Percentiles rank a stretch among this genome's conserved stretches.
Evolutionary conservation across 495 filamentous ascomycete species (phyloP).

Genomic region (Aspergillus biplanus): DNA sequence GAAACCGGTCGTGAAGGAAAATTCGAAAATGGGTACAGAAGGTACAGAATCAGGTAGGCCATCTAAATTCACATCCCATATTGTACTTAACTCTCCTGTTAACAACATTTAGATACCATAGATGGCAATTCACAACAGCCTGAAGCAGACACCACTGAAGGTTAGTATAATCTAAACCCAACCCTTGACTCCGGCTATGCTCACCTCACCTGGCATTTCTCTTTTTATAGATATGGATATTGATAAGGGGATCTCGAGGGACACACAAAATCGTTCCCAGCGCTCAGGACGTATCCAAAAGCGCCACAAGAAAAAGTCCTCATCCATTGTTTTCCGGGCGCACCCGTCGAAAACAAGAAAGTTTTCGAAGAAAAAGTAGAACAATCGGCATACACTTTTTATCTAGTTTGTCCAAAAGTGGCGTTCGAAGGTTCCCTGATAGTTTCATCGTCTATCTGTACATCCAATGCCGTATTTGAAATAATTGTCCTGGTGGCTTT

Average conservation of each 20-base stretch:
- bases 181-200: neutral
- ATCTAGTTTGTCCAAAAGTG: neutral
- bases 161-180: slow-evolving; percentile 21
- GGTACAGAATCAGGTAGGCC: slow-evolving; percentile 36
- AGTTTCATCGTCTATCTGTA: neutral
- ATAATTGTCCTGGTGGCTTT: no score
- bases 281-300: slow-evolving; percentile 43
- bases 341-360: slow-evolving; percentile 35
- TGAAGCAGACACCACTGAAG: slow-evolving; percentile 28
- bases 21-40: slow-evolving; percentile 20
- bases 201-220: slow-evolving; percentile 14
- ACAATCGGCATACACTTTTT: slow-evolving; percentile 11
- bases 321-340: slow-evolving; percentile 47
- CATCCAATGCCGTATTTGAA: no score
- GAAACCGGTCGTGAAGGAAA: slow-evolving; percentile 39
- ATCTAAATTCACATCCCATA: neutral
- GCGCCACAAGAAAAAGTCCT: slow-evolving; percentile 44
- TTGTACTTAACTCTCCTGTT: slow-evolving; percentile 5
- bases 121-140: slow-evolving; percentile 22
- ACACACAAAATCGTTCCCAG: slow-evolving; percentile 27
- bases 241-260: slow-evolving; percentile 23
- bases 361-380: slow-evolving; percentile 36
- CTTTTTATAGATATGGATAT: slow-evolving; percentile 45
- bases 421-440: neutral
- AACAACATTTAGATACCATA: slow-evolving; percentile 23